Evolutionary conservation across 2,329 filamentous ascomycete species (phyloP).

Genomic region (Colletotrichum aenigma): DNA sequence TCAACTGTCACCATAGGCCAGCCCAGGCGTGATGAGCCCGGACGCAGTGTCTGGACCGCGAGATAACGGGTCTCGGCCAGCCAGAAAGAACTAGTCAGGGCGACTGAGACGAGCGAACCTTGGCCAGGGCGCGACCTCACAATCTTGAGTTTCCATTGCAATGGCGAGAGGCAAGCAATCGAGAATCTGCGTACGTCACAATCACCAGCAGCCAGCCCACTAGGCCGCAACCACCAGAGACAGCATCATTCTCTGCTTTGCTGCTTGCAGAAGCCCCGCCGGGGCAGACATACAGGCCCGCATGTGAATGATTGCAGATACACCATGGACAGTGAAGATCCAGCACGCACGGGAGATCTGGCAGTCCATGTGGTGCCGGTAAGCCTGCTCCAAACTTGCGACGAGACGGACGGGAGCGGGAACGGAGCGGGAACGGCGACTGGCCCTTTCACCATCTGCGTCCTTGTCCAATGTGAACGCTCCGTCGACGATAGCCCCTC

Average conservation of each 20-base stretch:
- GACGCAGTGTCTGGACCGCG: not conserved
- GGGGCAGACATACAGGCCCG: not conserved
- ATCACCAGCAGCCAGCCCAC: not conserved
- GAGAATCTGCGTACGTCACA: not conserved
- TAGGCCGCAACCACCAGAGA: not conserved
- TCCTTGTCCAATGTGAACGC: not conserved
- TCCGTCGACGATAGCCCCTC: not conserved
- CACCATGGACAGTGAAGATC: not conserved
- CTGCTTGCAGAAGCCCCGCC: not conserved
- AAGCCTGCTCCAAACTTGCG: constrained; percentile 1
- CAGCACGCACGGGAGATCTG: not conserved
- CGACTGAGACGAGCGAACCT: not conserved
- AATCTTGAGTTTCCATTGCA: constrained; percentile 2
- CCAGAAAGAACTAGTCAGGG: not conserved
- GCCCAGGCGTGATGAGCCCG: not conserved
- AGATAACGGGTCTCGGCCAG: not conserved
- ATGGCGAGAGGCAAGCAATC: not conserved
- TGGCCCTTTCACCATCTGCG: not conserved
- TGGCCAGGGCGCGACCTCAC: not conserved
- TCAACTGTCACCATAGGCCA: not conserved
- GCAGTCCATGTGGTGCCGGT: not conserved
- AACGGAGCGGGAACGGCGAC: not conserved
- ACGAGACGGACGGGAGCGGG: constrained; percentile 1
- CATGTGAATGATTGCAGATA: not conserved
- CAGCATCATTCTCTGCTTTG: not conserved